Evolutionary conservation across 2,329 filamentous ascomycete species (phyloP).

Genomic region (Pyrenophora teres): DNA sequence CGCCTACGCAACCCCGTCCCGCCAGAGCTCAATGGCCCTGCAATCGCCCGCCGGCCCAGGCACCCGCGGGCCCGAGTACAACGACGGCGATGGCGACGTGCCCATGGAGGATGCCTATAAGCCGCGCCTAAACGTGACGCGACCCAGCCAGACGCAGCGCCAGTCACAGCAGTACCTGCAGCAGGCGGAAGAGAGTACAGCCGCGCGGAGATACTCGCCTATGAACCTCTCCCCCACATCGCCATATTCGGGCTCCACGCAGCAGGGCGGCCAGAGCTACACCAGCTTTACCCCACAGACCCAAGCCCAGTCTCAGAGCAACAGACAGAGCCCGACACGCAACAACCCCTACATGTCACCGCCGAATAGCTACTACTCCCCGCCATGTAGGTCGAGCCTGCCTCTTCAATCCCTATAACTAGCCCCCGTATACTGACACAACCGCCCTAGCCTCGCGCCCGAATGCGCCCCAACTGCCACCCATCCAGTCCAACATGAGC

Average conservation of each 20-base stretch:
- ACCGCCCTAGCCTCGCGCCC: slow-evolving; percentile 52
- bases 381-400: slow-evolving; percentile 55
- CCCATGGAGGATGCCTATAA: slow-evolving; percentile 16
- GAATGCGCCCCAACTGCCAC: slow-evolving; percentile 70
- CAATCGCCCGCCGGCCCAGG: slow-evolving; percentile 40
- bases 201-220: slow-evolving; percentile 90
- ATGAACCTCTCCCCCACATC: slow-evolving; percentile 90
- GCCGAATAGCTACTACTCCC: slow-evolving; percentile 63
- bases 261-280: slow-evolving; percentile 51
- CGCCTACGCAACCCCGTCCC: slow-evolving; percentile 42
- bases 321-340: slow-evolving; percentile 80
- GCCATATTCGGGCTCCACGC: slow-evolving; percentile 71
- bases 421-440: slow-evolving; percentile 28
- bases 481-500: slow-evolving; percentile 72
- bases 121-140: slow-evolving; percentile 19
- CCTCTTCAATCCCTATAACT: slow-evolving; percentile 5
- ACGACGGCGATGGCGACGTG: slow-evolving; percentile 46
- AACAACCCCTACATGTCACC: slow-evolving; percentile 63
- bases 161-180: slow-evolving; percentile 73
- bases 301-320: slow-evolving; percentile 48
- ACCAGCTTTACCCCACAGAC: slow-evolving; percentile 51
- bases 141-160: slow-evolving; percentile 76
- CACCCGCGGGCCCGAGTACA: slow-evolving; percentile 44
- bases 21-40: slow-evolving; percentile 45
- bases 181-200: slow-evolving; percentile 72